Conservation (phyloP, 768 basidiomycete genomes). For the Tricholoma sp. region DNA sequence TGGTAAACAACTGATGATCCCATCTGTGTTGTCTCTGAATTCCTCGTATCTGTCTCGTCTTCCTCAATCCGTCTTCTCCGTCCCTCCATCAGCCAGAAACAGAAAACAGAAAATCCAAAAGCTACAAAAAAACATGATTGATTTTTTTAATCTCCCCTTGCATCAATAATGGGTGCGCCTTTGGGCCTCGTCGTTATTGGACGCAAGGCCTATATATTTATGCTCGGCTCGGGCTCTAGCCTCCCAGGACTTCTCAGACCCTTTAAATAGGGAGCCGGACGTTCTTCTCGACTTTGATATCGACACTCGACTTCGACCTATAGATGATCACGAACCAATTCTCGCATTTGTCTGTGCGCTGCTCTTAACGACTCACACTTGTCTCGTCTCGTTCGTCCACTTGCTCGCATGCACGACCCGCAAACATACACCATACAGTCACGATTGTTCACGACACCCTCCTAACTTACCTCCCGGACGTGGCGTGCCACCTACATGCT, state of each 20-base stretch:
- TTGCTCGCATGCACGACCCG: slow-evolving; percentile 42
- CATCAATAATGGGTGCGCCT: neutral
- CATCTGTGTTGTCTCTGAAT: slow-evolving; percentile 1
- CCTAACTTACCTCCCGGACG: slow-evolving; percentile 15
- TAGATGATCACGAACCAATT: slow-evolving; percentile 18
- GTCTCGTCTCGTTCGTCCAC: slow-evolving; percentile 30
- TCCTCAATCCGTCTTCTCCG: slow-evolving; percentile 4
- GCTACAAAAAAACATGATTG: slow-evolving; percentile 19
- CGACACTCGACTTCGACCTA: slow-evolving; percentile 31
- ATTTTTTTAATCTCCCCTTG: slow-evolving; percentile 4
- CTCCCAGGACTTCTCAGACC: neutral
- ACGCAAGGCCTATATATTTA: neutral
- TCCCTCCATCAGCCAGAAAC: slow-evolving; percentile 22
- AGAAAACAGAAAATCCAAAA: slow-evolving; percentile 19
- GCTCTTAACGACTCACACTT: slow-evolving; percentile 49
- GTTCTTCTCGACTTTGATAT: slow-evolving; percentile 21
- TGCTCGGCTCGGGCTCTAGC: neutral
- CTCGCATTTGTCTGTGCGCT: slow-evolving; percentile 38
- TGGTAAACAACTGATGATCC: slow-evolving; percentile 30
- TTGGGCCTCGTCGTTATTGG: neutral
- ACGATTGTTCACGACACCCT: slow-evolving; percentile 31
- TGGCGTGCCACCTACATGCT: neutral
- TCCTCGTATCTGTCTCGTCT: slow-evolving; percentile 9
- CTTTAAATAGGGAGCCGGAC: neutral
- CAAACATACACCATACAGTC: slow-evolving; percentile 35